phyloP scores from a whole-genome alignment of 306 rosid species.

The Cicer bijugum region DNA sequence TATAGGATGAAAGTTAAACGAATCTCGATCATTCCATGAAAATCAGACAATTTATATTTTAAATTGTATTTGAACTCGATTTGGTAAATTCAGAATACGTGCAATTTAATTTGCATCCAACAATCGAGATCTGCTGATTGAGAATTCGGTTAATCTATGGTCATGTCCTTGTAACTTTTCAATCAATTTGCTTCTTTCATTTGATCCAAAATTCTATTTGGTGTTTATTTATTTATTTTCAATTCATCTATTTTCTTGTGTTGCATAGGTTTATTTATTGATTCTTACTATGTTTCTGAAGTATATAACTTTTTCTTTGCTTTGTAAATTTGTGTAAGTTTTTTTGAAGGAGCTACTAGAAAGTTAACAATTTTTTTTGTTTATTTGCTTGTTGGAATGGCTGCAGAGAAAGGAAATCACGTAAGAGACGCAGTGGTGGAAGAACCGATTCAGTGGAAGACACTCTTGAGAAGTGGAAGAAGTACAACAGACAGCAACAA shows the following conservation, averaged over 20 bases:
- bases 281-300: slow-evolving; percentile 27
- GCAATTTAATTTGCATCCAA: neutral
- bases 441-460: slow-evolving; percentile 54
- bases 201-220: neutral
- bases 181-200: slow-evolving; percentile 13
- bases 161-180: neutral
- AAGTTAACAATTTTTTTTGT: neutral
- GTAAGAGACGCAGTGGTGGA: slow-evolving; percentile 60
- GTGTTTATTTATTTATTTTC: neutral
- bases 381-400: slow-evolving; percentile 1
- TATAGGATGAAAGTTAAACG: neutral
- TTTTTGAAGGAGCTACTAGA: slow-evolving; percentile 8
- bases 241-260: neutral
- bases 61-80: too few species aligned
- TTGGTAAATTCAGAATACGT: neutral
- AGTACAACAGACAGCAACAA: slow-evolving; percentile 46
- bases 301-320: neutral
- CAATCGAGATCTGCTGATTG: neutral
- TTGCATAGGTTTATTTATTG: slow-evolving; percentile 18
- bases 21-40: too few species aligned
- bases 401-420: slow-evolving; percentile 54
- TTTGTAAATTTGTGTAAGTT: neutral
- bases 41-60: too few species aligned
- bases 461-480: slow-evolving; percentile 73
- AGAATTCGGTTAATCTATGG: neutral